Evolutionary conservation across 1,284 basidiomycete species (phyloP), one percentile per base, ranked within the genome.

Genomic region (Lentinula novae-zelandiae): DNA sequence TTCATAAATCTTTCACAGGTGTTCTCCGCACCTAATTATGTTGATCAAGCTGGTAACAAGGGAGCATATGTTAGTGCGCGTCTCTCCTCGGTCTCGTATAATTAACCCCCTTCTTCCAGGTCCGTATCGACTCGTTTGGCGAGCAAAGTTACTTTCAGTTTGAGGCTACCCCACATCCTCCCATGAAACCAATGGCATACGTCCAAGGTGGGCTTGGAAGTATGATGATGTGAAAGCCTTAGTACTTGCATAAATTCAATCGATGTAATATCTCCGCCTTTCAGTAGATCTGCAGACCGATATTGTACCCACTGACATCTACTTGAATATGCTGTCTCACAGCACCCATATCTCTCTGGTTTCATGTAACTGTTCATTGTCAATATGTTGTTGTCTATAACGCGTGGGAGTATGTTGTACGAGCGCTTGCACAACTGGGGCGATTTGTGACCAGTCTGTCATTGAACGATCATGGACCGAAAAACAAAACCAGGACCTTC

Each of bases 151-250:
- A 94, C 75, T 79, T 85, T 67, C 89, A 94, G 68, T 98, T 96
- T 71, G 87, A 91, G 15, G 94, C 95, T 9, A 86, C 85, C 57
- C 88, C 90, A 33, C 95, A 97, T 76, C 95, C 95, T 20, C 87
- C 92, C 56, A 80, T 96, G 79, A 92, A 87, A 71, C 95, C 95
- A 8, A 97, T 97, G 95, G 94, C 94, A 1, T 97, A 96, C 70
- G 82, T 79, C 6, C 81, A 79, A 62, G 82, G 83, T 31, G 87
- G 88, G 5, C 72, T 92, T 54, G 79, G 82, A 20, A 84, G 74
- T 67, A 69, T 91, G 73, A 80, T 91, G 76, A 84, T 87, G 86
- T 62, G 59, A 54, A 10, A 20, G 1, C 42, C 7, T 15, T 20
- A 38, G 5, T 46, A 34, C 36, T 9, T 38, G 36, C 36, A 6